Evolutionary conservation across 2,329 filamentous ascomycete species (phyloP).

Genomic region (Fusarium brevicatenulatum): DNA sequence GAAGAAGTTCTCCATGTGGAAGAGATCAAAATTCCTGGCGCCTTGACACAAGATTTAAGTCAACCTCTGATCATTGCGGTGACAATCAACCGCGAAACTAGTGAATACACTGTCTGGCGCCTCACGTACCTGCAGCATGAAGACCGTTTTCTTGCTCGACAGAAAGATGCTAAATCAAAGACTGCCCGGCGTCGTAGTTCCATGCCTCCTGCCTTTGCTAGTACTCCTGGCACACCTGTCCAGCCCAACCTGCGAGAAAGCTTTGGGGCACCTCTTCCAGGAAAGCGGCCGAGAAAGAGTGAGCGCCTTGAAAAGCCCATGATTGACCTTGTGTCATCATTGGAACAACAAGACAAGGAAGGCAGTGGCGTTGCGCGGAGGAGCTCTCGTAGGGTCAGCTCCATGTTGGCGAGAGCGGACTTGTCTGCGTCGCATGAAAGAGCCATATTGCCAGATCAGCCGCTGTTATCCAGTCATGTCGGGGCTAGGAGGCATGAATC

Average conservation of each 20-base stretch:
- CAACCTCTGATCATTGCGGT: slow-evolving; percentile 77
- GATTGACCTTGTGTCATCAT: slow-evolving; percentile 73
- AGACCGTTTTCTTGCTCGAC: slow-evolving; percentile 61
- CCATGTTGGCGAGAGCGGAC: slow-evolving; percentile 86
- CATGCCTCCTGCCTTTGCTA: slow-evolving; percentile 74
- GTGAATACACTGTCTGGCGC: slow-evolving; percentile 86
- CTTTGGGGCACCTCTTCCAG: slow-evolving; percentile 69
- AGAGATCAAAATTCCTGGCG: slow-evolving; percentile 66
- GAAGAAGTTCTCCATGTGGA: slow-evolving; percentile 90
- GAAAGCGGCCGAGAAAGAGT: slow-evolving; percentile 64
- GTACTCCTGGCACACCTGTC: slow-evolving; percentile 81
- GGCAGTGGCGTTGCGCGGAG: slow-evolving; percentile 63
- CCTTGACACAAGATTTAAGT: slow-evolving; percentile 48
- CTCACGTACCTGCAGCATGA: slow-evolving; percentile 79
- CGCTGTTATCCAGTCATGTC: slow-evolving; percentile 52
- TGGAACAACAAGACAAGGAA: slow-evolving; percentile 74
- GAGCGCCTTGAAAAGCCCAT: slow-evolving; percentile 62
- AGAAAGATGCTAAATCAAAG: slow-evolving; percentile 58
- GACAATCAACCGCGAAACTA: slow-evolving; percentile 81
- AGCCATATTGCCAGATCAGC: slow-evolving; percentile 78
- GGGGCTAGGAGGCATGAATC: slow-evolving; percentile 76
- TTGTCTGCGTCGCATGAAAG: slow-evolving; percentile 86
- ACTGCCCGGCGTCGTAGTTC: slow-evolving; percentile 67
- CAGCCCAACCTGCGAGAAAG: slow-evolving; percentile 79
- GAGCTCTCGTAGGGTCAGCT: slow-evolving; percentile 85